A percentile compares a stretch with the other conserved stretches of the same genome.
Conservation (phyloP, 2,329 filamentous ascomycete genomes). For the Thielaviopsis ethacetica region DNA sequence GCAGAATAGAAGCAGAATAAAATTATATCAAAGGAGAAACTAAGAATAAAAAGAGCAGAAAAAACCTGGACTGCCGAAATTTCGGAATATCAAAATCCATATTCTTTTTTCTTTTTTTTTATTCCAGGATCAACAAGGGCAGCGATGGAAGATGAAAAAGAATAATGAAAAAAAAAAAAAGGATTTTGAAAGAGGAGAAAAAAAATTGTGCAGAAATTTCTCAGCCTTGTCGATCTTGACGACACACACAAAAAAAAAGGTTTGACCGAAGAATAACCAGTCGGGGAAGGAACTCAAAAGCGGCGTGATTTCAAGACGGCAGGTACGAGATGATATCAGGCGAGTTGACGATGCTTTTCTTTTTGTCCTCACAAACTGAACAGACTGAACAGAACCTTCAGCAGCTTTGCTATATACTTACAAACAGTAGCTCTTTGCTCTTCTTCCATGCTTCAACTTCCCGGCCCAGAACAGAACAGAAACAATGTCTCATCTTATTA, state of each 20-base stretch:
- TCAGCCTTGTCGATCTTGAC: not conserved
- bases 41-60: not conserved
- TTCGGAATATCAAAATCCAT: not conserved
- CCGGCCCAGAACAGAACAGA: too few relatives aligned
- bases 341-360: too few relatives aligned
- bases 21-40: not conserved
- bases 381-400: too few relatives aligned
- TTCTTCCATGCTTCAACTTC: too few relatives aligned
- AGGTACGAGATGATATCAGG: not conserved
- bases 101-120: not conserved
- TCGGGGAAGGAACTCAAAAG: slow-evolving; percentile 12
- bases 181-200: not conserved
- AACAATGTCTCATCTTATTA: too few relatives aligned
- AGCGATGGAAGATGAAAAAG: not conserved
- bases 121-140: not conserved
- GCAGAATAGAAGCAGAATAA: too few relatives aligned
- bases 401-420: too few relatives aligned
- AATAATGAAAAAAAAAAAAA: not conserved
- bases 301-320: not conserved
- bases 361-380: too few relatives aligned
- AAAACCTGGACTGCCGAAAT: not conserved
- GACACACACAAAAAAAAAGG: too few relatives aligned
- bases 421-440: too few relatives aligned
- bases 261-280: not conserved
- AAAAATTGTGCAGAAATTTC: not conserved